phyloP scores from a whole-genome alignment of 371 early-diverging fungal species.

The Rhizomucor pusillus region DNA sequence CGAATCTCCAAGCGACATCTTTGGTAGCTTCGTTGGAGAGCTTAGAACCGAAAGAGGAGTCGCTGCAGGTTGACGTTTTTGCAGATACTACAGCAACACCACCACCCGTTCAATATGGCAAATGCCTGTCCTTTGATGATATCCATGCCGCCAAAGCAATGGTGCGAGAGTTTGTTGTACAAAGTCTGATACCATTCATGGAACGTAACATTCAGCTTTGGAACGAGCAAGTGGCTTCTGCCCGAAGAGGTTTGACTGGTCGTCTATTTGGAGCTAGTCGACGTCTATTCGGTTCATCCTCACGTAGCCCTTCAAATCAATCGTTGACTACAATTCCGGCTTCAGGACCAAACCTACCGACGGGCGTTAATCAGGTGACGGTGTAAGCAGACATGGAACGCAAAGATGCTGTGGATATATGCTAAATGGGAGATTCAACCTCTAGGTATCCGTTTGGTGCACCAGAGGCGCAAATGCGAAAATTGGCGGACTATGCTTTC shows the following conservation, averaged over 20 bases:
- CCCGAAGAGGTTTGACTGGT: conserved; percentile 88
- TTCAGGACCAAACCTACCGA: conserved; percentile 35
- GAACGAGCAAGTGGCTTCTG: conserved; percentile 90
- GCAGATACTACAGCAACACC: neutral
- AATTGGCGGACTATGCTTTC: conserved; percentile 92
- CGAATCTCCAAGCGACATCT: conserved; percentile 9
- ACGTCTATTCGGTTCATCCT: conserved; percentile 73
- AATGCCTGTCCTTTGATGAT: conserved; percentile 55
- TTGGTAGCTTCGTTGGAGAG: conserved; percentile 13
- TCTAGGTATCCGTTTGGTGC: conserved; percentile 74
- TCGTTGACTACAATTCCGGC: conserved; percentile 35
- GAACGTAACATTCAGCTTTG: conserved; percentile 83
- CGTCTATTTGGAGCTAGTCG: conserved; percentile 82
- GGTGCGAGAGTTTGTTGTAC: conserved; percentile 64
- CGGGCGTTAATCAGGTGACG: conserved; percentile 30
- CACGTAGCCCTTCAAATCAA: conserved; percentile 30
- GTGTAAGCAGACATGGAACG: conserved; percentile 32
- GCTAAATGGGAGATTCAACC: too few species aligned
- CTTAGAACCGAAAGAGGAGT: neutral
- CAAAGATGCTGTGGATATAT: too few species aligned
- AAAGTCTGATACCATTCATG: conserved; percentile 86
- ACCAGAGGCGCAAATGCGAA: conserved; percentile 89
- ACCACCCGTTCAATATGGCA: conserved; percentile 44
- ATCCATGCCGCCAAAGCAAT: conserved; percentile 51
- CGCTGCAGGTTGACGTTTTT: too few species aligned